A percentile compares a stretch with the other conserved stretches of the same genome.
These are phyloP conservation scores for Trichoderma reesei DNA, from an alignment of 495 filamentous ascomycete species.

Conservation along the genomic window DNA sequence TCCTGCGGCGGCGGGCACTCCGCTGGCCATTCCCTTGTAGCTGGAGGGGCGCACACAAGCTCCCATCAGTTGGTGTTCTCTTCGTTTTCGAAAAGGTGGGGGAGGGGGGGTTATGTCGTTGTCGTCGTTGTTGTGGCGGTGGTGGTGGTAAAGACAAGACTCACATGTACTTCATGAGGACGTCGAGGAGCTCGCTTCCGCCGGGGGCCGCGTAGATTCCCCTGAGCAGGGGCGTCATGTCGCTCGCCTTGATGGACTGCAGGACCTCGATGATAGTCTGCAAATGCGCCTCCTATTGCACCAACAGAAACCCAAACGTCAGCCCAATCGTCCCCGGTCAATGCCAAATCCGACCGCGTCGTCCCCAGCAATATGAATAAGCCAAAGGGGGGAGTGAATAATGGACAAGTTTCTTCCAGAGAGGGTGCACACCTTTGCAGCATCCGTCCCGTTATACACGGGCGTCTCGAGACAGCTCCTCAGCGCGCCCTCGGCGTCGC, in stretches of 20 bases:
- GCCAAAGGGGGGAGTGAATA: no score
- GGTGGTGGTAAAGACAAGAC: no score
- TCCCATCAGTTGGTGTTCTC: background rate
- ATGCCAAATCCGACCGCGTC: no score
- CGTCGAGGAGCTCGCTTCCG: constrained; percentile 62
- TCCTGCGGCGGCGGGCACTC: constrained; percentile 23
- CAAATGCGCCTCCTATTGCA: constrained; percentile 65
- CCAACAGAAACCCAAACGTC: constrained; percentile 8
- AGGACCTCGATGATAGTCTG: constrained; percentile 77
- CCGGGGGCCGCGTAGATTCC: constrained; percentile 61
- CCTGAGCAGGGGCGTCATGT: constrained; percentile 78
- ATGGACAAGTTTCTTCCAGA: no score
- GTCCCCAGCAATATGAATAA: no score
- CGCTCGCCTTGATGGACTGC: constrained; percentile 79
- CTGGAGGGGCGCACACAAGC: constrained; percentile 25
- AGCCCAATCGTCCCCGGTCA: background rate
- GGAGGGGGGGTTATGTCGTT: no score
- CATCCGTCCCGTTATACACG: constrained; percentile 49
- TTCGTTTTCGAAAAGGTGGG: background rate
- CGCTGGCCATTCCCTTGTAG: constrained; percentile 74
- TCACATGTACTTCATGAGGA: constrained; percentile 71
- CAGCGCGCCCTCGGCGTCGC: constrained; percentile 77
- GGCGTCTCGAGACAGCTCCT: constrained; percentile 64
- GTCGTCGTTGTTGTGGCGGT: no score
- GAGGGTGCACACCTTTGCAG: constrained; percentile 50